Conservation (phyloP, 148 eudicot species). For the Vaccinium macrocarpon region DNA sequence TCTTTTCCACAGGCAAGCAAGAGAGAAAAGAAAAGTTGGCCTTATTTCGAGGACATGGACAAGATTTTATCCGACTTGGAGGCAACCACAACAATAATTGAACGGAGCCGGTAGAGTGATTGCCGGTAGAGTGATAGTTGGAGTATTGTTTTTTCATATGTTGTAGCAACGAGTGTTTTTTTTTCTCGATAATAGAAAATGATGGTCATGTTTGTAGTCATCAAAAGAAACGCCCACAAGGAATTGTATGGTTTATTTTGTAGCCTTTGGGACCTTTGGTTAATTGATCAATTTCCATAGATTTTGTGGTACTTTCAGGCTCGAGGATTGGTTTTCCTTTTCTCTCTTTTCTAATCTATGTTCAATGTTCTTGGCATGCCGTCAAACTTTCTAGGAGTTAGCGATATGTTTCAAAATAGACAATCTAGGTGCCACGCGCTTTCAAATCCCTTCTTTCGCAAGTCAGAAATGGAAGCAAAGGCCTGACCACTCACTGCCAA, state of each 20-base stretch:
- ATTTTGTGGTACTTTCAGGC: slow-evolving; percentile 1
- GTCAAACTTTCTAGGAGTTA: background rate
- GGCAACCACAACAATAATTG: slow-evolving; percentile 17
- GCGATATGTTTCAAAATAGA: background rate
- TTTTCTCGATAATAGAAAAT: background rate
- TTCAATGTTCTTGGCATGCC: background rate
- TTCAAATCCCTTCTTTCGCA: background rate
- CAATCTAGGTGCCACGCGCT: background rate
- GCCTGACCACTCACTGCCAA: background rate
- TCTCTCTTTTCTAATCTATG: background rate
- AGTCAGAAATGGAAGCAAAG: background rate
- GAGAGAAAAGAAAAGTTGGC: slow-evolving; percentile 61
- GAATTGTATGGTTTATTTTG: slow-evolving; percentile 18
- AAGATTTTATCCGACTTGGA: slow-evolving; percentile 53
- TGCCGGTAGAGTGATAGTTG: background rate
- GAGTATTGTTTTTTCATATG: background rate
- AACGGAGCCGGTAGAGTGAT: too few species aligned
- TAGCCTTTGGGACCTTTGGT: background rate
- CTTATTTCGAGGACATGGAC: slow-evolving; percentile 59
- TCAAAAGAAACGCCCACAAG: background rate
- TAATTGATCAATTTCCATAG: background rate
- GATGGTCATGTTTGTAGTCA: background rate
- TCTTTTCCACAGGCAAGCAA: slow-evolving; percentile 63
- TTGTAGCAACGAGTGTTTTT: background rate
- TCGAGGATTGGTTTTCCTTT: background rate